Base-by-base conservation (phyloP, 768 basidiomycete species). In the Clavulina sp. region DNA sequence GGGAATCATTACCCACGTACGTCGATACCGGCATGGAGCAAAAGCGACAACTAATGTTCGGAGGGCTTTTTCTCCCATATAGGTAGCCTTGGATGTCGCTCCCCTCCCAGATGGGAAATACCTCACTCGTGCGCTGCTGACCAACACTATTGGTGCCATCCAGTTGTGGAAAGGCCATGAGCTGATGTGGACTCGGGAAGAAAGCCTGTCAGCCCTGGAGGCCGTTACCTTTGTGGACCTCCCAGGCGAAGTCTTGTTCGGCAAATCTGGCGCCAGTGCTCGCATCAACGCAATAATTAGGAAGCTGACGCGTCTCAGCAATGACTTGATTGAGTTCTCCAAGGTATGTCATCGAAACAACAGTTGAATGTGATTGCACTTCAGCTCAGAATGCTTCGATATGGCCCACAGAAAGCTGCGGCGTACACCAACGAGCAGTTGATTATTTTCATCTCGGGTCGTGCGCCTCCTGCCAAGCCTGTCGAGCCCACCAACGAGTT, bases 141-240 rank as follows among this genome's bases (percentile, higher is more conserved):
- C 79, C 1, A 84, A 84, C 0, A 74, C 75, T n/a, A 80, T 81
- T 1, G 87, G 86, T 6, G 70, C 84, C 3, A 59, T 91, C 26
- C 82, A 89, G 57, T 65, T 81, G 5, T 86, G 86, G 83, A 67
- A 76, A 44, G 71, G 74, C 23, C 68, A 75, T 28, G 60, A 68
- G 32, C 43, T 46, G 28, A 69, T 73, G 28, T 93, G 88, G 87
- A 74, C 73, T 0, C 72, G 89, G 46, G 89, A 93, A 60, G 91
- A 96, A 61, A 72, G 76, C 1, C 69, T 93, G 6, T 68, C 84
- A 0, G 69, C 75, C 2, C 71, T 85, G 47, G 70, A 57, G 23
- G 71, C 73, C 0, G 78, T 80, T 1, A 74, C 78, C 49, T 77
- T 89, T 52, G 74, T 89, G 21, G 84, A 88, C 57, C 71, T 93